Base-by-base conservation (phyloP, 257 asterid genomes). In the Thymus mandschuricus region DNA sequence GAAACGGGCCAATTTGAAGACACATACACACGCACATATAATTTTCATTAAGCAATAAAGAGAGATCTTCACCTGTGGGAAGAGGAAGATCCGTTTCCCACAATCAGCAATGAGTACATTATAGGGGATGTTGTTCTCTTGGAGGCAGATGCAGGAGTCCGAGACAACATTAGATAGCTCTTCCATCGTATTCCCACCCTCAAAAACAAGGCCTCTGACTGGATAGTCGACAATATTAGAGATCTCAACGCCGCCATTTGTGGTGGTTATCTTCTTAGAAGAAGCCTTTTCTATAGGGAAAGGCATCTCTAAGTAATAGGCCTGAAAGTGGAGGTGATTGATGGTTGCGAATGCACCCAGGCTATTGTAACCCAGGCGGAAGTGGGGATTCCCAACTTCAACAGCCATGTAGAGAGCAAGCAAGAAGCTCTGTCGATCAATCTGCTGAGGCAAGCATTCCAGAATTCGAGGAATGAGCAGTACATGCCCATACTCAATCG, bases 331-430 rank as follows among this genome's bases (percentile, higher is more conserved):
- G 71, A 94, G 99, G 81, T 91, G 99, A 60, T 94, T 94, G 81
- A 94, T 91, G 64, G 99, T 94, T 63, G 97, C 99, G 82, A 94
- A 94, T 54, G 99, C 99, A 52, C 99, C 99, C 86, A 94, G 75
- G 86, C 99, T 94, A 77, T 91, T 91, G 85, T 94, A 94, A 44
- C 99, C 99, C 88, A 94, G 65, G 3, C 99, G 93, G 80, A 89
- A 94, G 81, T 86, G 89, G 31, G 98, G 98, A 70, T 81, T 85
- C 38, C 87, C 92, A 1, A 97, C 92, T 83, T 94, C 97, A 1
- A 76, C 88, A 76, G 97, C 97, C 96, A 94, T 83, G 85, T 85
- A 29, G 5, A 94, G 87, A 40, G 97, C 99, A 33, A 91, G 95
- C 77, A 85, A 81, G 83, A 94, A 88, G 93, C 95, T 91, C 61